Base-by-base conservation (phyloP, 345 rosid species). In the Orychophragmus violaceus region DNA sequence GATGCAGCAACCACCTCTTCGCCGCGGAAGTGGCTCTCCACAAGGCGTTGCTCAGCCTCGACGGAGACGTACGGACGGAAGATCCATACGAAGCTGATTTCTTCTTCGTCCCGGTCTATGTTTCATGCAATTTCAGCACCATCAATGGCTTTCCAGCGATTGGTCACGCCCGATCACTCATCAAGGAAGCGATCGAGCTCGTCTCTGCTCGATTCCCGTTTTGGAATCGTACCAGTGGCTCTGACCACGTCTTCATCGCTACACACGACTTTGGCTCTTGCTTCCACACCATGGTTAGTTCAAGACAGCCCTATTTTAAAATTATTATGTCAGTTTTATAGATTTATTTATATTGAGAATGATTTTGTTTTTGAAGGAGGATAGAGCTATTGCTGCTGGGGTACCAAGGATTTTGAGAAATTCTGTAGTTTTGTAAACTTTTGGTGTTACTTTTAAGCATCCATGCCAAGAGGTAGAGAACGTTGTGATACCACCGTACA, bases 1-100 rank as follows among this genome's bases (percentile, higher is more conserved):
- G 99, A 17, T 94, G 99, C 74, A 80, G 83, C 78, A 85, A 45
- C 73, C 99, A 90, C 48, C 76, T 94, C 75, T 94, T 94, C 35
- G 99, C 99, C 8, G 79, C 99, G 2, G 99, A 94, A 79, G 99
- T 94, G 8, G 96, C 97, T 8, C 80, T 94, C 9, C 99, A 94
- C 69, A 80, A 61, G 49, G 95, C 97, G 3, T 65, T 82, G 28
- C 82, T 78, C 66, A 81, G 85, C 57, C 41, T 72, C 5, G 82
- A 78, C 1, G 48, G 82, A 56, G 85, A 81, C 1, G 48, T 83
- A 14, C 77, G 96, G 61, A 88, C 98, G 0, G 44, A 82, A 17
- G 88, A 93, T 69, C 97, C 98, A 0, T 75, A 79, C 52, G 85
- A 88, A 60, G 98, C 97, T 0, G 97, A 93, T 69, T 93, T 93